These are phyloP conservation scores for Oenanthe sinensis DNA, from an alignment of 129 eudicot species.

Conservation along the genomic window DNA sequence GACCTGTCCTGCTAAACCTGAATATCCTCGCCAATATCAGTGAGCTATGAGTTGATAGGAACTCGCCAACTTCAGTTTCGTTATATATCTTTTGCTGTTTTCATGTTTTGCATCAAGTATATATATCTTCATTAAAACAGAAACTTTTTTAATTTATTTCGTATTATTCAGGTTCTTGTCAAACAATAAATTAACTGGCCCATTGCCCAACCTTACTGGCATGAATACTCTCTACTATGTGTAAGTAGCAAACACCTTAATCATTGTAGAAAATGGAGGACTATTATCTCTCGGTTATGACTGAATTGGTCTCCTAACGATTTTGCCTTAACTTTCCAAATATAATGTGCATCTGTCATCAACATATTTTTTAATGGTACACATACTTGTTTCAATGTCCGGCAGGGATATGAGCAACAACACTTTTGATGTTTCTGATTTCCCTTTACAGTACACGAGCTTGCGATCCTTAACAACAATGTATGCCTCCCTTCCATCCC, in stretches of 20 bases:
- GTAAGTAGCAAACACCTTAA: slow-evolving; percentile 33
- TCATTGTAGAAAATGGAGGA: background rate
- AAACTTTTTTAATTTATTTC: background rate
- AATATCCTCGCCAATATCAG: slow-evolving; percentile 47
- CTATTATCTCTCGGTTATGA: background rate
- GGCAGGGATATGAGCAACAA: slow-evolving; percentile 89
- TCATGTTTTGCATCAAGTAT: no score
- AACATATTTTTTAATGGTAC: background rate
- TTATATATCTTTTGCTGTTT: background rate
- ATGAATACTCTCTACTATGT: slow-evolving; percentile 53
- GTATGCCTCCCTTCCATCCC: slow-evolving; percentile 36
- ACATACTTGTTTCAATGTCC: background rate
- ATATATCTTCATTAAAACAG: background rate
- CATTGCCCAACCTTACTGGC: slow-evolving; percentile 64
- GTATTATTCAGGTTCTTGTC: slow-evolving; percentile 48
- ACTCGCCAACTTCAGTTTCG: background rate
- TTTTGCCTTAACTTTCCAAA: background rate
- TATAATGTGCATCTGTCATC: background rate
- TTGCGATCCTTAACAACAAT: slow-evolving; percentile 62
- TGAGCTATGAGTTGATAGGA: slow-evolving; percentile 53
- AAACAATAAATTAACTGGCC: slow-evolving; percentile 61
- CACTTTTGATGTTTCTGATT: slow-evolving; percentile 44
- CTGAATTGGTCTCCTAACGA: background rate
- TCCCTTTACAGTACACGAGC: slow-evolving; percentile 61
- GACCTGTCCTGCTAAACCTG: slow-evolving; percentile 57